Percentiles rank a stretch among this genome's conserved stretches.
phyloP scores from a whole-genome alignment of 306 rosid genomes.

The Macrotyloma uniflorum region DNA sequence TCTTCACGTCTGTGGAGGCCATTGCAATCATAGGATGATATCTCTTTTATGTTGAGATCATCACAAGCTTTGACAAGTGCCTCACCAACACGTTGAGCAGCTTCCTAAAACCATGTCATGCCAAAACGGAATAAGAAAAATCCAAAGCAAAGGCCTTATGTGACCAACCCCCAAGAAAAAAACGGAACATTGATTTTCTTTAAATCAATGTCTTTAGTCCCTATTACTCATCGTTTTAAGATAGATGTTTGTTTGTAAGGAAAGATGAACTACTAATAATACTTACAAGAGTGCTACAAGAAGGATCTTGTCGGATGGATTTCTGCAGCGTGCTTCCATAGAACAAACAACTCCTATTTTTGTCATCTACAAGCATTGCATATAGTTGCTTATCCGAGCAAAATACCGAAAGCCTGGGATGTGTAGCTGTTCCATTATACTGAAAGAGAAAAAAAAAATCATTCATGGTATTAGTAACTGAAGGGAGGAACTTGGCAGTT shows the following conservation, averaged over 20 bases:
- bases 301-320: conserved; percentile 54
- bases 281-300: conserved; percentile 65
- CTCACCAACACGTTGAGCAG: conserved; percentile 81
- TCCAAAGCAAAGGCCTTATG: not conserved
- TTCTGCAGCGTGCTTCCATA: conserved; percentile 85
- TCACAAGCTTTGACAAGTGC: conserved; percentile 70
- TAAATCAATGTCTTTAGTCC: too few relatives aligned
- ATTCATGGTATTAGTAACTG: not conserved
- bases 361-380: conserved; percentile 92
- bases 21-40: conserved; percentile 78
- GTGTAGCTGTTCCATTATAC: conserved; percentile 74
- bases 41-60: conserved; percentile 67
- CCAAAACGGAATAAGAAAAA: not conserved
- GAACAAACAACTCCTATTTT: conserved; percentile 79
- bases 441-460: conserved; percentile 41
- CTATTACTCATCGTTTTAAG: too few relatives aligned
- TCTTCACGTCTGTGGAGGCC: conserved; percentile 67
- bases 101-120: conserved; percentile 54
- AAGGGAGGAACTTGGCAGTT: not conserved
- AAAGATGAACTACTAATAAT: conserved; percentile 34
- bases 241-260: conserved; percentile 12
- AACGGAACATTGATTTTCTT: too few relatives aligned
- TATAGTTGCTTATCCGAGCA: conserved; percentile 84
- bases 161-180: too few relatives aligned
- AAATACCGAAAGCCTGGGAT: conserved; percentile 92